Percentiles rank a stretch among this genome's conserved stretches.
Conservation (phyloP, 345 rosid species). For the thale cress (Arabidopsis thaliana) region DNA sequence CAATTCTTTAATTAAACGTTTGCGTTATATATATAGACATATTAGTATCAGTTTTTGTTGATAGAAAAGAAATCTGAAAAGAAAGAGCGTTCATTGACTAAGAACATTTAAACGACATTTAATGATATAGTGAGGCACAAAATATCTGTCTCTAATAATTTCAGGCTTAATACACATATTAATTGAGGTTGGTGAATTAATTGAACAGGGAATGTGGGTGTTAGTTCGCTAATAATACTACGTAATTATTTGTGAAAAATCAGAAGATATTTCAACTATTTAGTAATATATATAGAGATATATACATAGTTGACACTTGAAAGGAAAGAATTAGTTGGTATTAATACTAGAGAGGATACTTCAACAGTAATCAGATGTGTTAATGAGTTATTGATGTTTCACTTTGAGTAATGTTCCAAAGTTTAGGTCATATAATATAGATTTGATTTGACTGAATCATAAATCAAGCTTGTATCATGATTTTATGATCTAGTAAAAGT, state of each 20-base stretch:
- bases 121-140: conserved; percentile 24
- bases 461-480: no score
- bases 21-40: neutral
- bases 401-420: no score
- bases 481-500: no score
- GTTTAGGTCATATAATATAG: no score
- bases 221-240: conserved; percentile 5
- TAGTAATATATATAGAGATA: no score
- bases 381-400: no score
- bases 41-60: conserved; percentile 1
- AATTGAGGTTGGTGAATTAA: neutral
- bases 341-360: neutral
- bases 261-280: neutral
- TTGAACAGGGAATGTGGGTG: conserved; percentile 17
- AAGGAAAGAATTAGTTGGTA: no score
- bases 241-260: neutral
- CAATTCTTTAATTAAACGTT: neutral
- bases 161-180: neutral
- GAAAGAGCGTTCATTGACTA: neutral
- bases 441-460: no score
- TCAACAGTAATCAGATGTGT: no score
- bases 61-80: neutral
- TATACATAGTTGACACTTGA: no score
- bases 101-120: neutral
- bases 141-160: conserved; percentile 1